These are phyloP conservation scores for Alternaria longipes DNA, from an alignment of 2,329 filamentous ascomycete genomes.

Conservation along the genomic window DNA sequence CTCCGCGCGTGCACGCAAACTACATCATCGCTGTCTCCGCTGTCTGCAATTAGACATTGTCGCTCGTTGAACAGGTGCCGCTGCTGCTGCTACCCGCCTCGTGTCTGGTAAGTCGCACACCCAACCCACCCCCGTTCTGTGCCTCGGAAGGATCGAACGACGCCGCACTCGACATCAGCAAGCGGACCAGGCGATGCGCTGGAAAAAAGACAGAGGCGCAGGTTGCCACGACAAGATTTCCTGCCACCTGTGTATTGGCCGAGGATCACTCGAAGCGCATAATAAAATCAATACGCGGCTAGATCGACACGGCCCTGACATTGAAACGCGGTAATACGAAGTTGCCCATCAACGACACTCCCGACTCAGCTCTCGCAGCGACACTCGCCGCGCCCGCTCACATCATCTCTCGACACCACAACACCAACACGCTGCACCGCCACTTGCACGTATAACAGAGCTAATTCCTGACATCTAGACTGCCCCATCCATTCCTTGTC, in stretches of 20 bases:
- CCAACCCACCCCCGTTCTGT: conserved; percentile 8
- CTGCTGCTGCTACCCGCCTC: conserved; percentile 15
- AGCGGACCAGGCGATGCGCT: conserved; percentile 13
- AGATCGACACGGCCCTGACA: conserved; percentile 11
- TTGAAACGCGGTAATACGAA: conserved; percentile 24
- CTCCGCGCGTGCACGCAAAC: conserved; percentile 9
- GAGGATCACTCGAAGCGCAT: background rate
- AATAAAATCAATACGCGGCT: conserved; percentile 5
- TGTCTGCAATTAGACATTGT: conserved; percentile 15
- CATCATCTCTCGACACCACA: conserved; percentile 8
- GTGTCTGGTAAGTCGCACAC: conserved; percentile 30
- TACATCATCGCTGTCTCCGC: conserved; percentile 8
- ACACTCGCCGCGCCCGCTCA: conserved; percentile 6
- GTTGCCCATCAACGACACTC: conserved; percentile 3
- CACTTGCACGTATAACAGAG: conserved; percentile 6
- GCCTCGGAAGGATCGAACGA: conserved; percentile 14
- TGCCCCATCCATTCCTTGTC: conserved; percentile 15
- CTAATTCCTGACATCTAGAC: conserved; percentile 10
- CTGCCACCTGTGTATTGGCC: conserved; percentile 11
- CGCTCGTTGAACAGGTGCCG: conserved; percentile 20
- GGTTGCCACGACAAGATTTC: conserved; percentile 9
- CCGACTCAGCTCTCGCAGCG: conserved; percentile 16
- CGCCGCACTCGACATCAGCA: background rate
- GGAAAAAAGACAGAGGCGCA: conserved; percentile 1
- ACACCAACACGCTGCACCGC: conserved; percentile 6